Base-by-base conservation (phyloP, 106 monocot species). In the Agapanthus africanus region DNA sequence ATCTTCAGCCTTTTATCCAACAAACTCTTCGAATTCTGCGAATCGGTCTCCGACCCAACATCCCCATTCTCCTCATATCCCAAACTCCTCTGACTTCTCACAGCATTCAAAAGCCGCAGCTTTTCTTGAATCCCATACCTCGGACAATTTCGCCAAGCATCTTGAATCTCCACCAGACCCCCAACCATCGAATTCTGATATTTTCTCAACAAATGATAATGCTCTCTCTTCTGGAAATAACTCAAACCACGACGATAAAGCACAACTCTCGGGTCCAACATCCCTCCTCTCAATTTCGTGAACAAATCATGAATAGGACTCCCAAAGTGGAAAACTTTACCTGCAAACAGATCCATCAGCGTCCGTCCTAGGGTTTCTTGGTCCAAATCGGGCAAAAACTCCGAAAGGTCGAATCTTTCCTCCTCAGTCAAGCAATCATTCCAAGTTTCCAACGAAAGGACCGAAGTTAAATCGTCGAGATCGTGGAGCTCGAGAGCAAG, bases 181-280 rank as follows among this genome's bases (percentile, higher is more conserved):
- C 80, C 75, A 11, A 99, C 82, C 91, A 92, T 82, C 11, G 74
- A 75, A 63, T 90, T 85, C 35, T 99, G 97, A 70, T 99, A 90
- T 70, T 76, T 71, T 3, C 76, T 71, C 28, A 99, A 60, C 31
- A 23, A 49, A 59, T 90, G 84, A 54, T 92, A 87, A 69, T 99
- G 81, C 70, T 84, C 35, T 7, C 68, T 69, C 60, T 73, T 82
- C 71, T 83, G 76, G 15, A 90, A 76, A 23, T 54, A 82, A 40
- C 70, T 77, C 59, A 79, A 42, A 7, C 88, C 88, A 16, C 66
- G 78, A 9, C 78, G 77, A 67, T 86, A 84, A 21, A 86, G 76
- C 30, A 78, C 82, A 14, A 97, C 80, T 54, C 78, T 74, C 0
- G 91, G 95, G 49, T 91, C 88, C 61, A 82, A 89, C 3, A 84